Base-by-base conservation (phyloP, 2,329 filamentous ascomycete species). In the Phialophora macrospora region DNA sequence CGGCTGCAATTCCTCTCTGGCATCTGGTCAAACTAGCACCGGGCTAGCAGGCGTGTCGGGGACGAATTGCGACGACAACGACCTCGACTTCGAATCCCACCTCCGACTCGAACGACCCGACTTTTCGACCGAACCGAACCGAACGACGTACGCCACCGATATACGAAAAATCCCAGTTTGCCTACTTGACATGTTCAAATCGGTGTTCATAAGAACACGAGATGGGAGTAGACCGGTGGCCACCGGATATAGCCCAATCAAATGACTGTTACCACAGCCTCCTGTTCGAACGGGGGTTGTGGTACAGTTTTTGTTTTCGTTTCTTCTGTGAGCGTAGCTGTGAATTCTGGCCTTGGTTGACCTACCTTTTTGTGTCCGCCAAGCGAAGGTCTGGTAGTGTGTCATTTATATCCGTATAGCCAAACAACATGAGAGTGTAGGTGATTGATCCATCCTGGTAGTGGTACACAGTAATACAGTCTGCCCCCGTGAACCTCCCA, bases 401-500 rank as follows among this genome's bases (percentile, higher is more conserved):
- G 1, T 44, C 17, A 3, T 7, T 41, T n/a, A n/a, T 12, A 11
- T 34, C 38, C 17, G n/a, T 11, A 8, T 20, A 5, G 38, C 38
- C 17, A n/a, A n/a, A n/a, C 7, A 44, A 20, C 6, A 20, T 44
- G 34, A n/a, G 9, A 51, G 48, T 30, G 8, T 48, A 24, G 20
- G 7, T 51, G 14, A 5, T 7, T 26, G 22, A 22, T 51, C 6
- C 22, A 5, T 51, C 20, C 22, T 26, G 3, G 46, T 57, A 46
- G 51, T 54, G 12, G 41, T 62, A 65, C 58, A 65, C 12, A 41
- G 55, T 61, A 54, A 44, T 54, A 52, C 38, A 44, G 17, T 44
- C 38, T n/a, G 17, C n/a, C n/a, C n/a, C n/a, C n/a, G n/a, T n/a
- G n/a, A n/a, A 44, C 17, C 6, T 44, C 38, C 8, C 38, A 8